A percentile compares a stretch with the other conserved stretches of the same genome.
Evolutionary conservation across 176 grass and related monocot genomes (phyloP).

Genomic region (Ananas comosus): DNA sequence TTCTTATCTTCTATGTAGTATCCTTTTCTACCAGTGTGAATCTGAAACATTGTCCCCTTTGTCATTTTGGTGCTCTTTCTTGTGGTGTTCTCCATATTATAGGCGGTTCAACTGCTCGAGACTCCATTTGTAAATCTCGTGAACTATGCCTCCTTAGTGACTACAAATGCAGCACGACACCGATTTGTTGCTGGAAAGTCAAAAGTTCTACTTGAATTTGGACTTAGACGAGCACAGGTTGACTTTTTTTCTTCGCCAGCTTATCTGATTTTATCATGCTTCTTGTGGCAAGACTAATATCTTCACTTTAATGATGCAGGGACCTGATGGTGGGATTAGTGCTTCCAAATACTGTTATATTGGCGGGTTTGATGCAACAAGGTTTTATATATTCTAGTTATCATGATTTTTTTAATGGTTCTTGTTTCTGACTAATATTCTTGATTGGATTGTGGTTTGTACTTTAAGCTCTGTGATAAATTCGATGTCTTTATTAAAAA

Average conservation of each 20-base stretch:
- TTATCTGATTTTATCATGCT: background rate
- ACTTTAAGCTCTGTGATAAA: too few species aligned
- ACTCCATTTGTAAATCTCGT: conserved; percentile 98
- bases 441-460: too few species aligned
- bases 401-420: background rate
- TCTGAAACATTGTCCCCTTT: too few species aligned
- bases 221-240: conserved; percentile 96
- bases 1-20: background rate
- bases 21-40: background rate
- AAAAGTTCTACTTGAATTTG: conserved; percentile 92
- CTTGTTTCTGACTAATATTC: background rate
- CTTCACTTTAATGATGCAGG: conserved; percentile 37
- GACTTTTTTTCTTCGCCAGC: background rate
- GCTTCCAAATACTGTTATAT: conserved; percentile 98
- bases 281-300: conserved; percentile 8
- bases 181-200: conserved; percentile 84
- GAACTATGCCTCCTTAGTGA: conserved; percentile 93
- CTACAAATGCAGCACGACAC: conserved; percentile 93
- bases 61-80: background rate
- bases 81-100: conserved; percentile 5
- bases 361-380: conserved; percentile 96
- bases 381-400: conserved; percentile 38
- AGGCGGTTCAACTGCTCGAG: conserved; percentile 96
- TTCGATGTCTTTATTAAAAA: too few species aligned
- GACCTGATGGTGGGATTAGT: conserved; percentile 98